phyloP scores from a whole-genome alignment of 331 rosid species.

The Malus hybrid region DNA sequence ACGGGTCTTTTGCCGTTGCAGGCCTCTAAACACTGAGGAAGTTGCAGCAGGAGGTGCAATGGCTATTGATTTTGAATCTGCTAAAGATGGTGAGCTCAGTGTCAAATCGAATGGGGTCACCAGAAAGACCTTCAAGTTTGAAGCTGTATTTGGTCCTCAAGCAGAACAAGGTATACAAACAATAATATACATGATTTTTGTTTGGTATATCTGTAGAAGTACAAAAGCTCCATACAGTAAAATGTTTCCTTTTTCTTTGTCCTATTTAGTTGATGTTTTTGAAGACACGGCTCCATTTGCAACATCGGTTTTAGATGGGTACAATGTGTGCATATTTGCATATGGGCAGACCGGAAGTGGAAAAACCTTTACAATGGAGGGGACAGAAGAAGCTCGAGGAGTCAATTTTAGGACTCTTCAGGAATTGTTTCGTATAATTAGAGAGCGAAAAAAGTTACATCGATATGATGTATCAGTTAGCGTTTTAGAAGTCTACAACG shows the following conservation, averaged over 20 bases:
- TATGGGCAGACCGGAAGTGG: slow-evolving; percentile 97
- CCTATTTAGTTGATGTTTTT: slow-evolving; percentile 56
- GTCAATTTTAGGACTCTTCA: slow-evolving; percentile 90
- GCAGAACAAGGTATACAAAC: slow-evolving; percentile 66
- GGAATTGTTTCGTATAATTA: slow-evolving; percentile 58
- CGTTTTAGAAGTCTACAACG: slow-evolving; percentile 92
- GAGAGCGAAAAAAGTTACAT: slow-evolving; percentile 45
- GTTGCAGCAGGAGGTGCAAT: slow-evolving; percentile 51
- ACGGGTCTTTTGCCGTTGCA: slow-evolving; percentile 92
- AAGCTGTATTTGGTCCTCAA: slow-evolving; percentile 79
- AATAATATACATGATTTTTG: not conserved
- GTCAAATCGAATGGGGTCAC: slow-evolving; percentile 70
- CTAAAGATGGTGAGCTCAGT: slow-evolving; percentile 76
- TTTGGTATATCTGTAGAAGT: not conserved
- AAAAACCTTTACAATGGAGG: slow-evolving; percentile 95
- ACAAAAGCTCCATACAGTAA: slow-evolving; percentile 1
- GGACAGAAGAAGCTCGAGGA: slow-evolving; percentile 78
- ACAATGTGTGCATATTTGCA: slow-evolving; percentile 93
- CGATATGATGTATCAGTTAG: slow-evolving; percentile 69
- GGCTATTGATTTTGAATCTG: slow-evolving; percentile 81
- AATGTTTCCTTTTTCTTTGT: slow-evolving; percentile 3
- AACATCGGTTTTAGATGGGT: slow-evolving; percentile 84
- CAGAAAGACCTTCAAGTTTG: slow-evolving; percentile 68
- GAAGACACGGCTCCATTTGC: slow-evolving; percentile 82
- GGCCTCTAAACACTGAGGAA: slow-evolving; percentile 80